A percentile compares a stretch with the other conserved stretches of the same genome.
These are phyloP conservation scores for Porphyrellus cyaneotinctus DNA, from an alignment of 768 basidiomycete species.

Conservation along the genomic window DNA sequence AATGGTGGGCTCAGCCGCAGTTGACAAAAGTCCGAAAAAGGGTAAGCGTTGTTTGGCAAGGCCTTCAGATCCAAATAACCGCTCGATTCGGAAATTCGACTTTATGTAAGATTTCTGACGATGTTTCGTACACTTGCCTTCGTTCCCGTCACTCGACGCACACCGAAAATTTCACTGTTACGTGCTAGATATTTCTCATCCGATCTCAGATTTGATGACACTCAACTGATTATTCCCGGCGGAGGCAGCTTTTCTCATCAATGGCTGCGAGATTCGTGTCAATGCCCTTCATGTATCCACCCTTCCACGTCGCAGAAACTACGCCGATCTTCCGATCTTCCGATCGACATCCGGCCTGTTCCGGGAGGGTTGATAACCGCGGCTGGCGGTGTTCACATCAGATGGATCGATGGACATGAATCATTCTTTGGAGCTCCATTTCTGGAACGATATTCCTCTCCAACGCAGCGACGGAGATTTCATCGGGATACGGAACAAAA, in stretches of 20 bases:
- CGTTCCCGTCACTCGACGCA: background rate
- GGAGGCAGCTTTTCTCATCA: conserved; percentile 53
- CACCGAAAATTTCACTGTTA: background rate
- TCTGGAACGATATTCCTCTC: conserved; percentile 45
- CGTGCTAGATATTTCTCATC: conserved; percentile 7
- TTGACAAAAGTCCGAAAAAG: conserved; percentile 1
- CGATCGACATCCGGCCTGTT: conserved; percentile 44
- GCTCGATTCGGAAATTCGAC: background rate
- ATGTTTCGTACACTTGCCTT: conserved; percentile 8
- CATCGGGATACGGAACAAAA: conserved; percentile 40
- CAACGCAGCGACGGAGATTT: conserved; percentile 35
- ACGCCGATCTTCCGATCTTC: conserved; percentile 63
- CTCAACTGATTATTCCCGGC: conserved; percentile 26
- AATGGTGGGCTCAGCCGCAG: background rate
- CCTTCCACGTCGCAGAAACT: conserved; percentile 77
- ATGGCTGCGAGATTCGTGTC: conserved; percentile 87
- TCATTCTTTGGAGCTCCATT: conserved; percentile 52
- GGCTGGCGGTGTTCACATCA: conserved; percentile 44
- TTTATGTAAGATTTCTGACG: too few species aligned
- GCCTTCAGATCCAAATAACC: conserved; percentile 30
- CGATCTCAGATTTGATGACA: conserved; percentile 7
- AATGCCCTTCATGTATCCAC: conserved; percentile 68
- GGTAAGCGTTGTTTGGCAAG: conserved; percentile 28
- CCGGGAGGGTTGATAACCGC: conserved; percentile 39
- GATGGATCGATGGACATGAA: conserved; percentile 58